Base-by-base conservation (phyloP, 352 stramenopile species). In the Halophytophthora batemanensis region DNA sequence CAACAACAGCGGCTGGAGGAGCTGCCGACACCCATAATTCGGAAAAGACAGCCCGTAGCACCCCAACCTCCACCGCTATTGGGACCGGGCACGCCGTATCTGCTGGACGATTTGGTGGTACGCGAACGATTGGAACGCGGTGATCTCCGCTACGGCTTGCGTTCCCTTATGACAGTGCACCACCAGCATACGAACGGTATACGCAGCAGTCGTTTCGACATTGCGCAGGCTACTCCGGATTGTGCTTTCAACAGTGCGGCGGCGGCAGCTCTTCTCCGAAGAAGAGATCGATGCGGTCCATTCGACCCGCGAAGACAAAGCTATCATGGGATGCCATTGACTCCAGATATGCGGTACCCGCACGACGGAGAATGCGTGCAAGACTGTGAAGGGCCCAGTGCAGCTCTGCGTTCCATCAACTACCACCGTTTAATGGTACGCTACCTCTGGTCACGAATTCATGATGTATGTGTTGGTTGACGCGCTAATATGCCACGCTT, bases 71-170 rank as follows among this genome's bases (percentile, higher is more conserved):
- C 22, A 21, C 34, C 54, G 4, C 40, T 43, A 14, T 19, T 51
- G 28, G 36, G 19, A 23, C 53, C 44, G 19, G 45, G 49, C 6
- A 64, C 50, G 1, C 53, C 56, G 19, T 86, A 77, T 36, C 46
- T 71, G 6, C 56, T 87, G 8, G 77, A 87, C 46, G 71, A 87
- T 45, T 63, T 83, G 21, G 56, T 87, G 6, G 56, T 87, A 25
- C 70, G 61, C 15, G 50, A 73, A 12, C 59, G 77, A 6, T 34
- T 85, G 21, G 61, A 70, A 18, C 41, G 56, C 8, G 74, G 74
- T 6, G 76, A 82, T 34, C 41, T 80, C 34, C 66, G 65, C 2
- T 86, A 69, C 41, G 66, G 61, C 0, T 55, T 62, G 21, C 69
- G 71, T 25, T 77, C 77, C 0, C 71, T 85, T 21, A 42, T 77